Percentiles rank a stretch among this genome's conserved stretches.
Conservation (phyloP, 306 rosid species). For the Pachyrhizus erosus region DNA sequence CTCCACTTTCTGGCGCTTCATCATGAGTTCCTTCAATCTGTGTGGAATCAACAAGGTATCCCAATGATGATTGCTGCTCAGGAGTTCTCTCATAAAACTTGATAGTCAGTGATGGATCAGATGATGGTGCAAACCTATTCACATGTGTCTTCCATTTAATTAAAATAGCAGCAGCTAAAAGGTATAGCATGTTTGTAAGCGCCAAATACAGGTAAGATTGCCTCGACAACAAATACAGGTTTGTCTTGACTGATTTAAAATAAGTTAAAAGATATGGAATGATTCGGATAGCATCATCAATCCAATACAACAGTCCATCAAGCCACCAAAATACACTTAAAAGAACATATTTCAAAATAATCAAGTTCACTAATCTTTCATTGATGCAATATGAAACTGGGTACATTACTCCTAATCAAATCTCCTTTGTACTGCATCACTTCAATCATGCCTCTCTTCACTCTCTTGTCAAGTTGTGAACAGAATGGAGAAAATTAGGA, state of each 20-base stretch:
- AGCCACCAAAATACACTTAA: slow-evolving; percentile 27
- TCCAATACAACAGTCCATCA: neutral
- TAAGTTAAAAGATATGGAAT: neutral
- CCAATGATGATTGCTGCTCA: slow-evolving; percentile 86
- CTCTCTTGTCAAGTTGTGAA: slow-evolving; percentile 21
- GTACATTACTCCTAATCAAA: slow-evolving; percentile 11
- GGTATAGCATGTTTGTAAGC: slow-evolving; percentile 11
- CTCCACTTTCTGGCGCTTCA: slow-evolving; percentile 49
- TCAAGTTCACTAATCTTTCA: no score
- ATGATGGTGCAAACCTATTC: slow-evolving; percentile 82
- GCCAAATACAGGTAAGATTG: slow-evolving; percentile 17
- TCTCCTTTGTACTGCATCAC: neutral
- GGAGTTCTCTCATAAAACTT: slow-evolving; percentile 88
- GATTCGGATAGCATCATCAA: neutral
- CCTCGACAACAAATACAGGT: slow-evolving; percentile 16
- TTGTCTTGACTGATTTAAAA: slow-evolving; percentile 16
- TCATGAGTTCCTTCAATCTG: slow-evolving; percentile 51
- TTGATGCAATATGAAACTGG: no score
- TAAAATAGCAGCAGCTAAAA: slow-evolving; percentile 30
- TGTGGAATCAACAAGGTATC: slow-evolving; percentile 68
- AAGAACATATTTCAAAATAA: neutral
- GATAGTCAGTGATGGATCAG: slow-evolving; percentile 78
- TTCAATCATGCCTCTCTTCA: slow-evolving; percentile 11
- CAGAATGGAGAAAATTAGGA: neutral
- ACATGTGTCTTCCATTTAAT: slow-evolving; percentile 14